phyloP scores from a whole-genome alignment of 2,329 filamentous ascomycete species.

The Colletotrichum scovillei region DNA sequence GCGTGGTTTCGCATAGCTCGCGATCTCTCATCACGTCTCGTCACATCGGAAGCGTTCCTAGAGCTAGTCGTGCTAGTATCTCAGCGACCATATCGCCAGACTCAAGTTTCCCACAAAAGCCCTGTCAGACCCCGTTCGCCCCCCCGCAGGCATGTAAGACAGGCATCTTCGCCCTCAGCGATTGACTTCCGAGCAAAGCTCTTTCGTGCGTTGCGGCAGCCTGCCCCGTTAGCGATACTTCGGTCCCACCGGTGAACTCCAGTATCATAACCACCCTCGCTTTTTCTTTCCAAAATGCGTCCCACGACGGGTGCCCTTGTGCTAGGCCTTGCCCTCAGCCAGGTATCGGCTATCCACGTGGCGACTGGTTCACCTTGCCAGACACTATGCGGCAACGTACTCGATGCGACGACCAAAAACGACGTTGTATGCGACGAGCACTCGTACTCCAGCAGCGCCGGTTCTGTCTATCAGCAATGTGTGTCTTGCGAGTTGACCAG shows the following conservation, averaged over 20 bases:
- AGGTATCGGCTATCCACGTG: conserved; percentile 51
- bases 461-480: conserved; percentile 63
- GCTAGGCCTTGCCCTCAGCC: conserved; percentile 26
- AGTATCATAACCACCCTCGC: no score
- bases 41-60: no score
- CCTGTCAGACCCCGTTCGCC: no score
- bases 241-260: no score
- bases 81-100: no score
- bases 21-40: no score
- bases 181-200: background rate
- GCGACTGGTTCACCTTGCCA: conserved; percentile 61
- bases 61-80: no score
- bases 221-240: conserved; percentile 39
- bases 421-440: conserved; percentile 62
- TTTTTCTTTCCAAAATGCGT: no score
- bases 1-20: conserved; percentile 15
- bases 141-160: background rate
- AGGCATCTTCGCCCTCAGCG: background rate
- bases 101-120: no score
- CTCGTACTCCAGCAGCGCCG: conserved; percentile 50
- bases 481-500: conserved; percentile 64
- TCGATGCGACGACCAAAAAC: conserved; percentile 54
- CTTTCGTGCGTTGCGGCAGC: background rate
- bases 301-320: no score
- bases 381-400: conserved; percentile 64